Evolutionary conservation across 345 rosid genomes (phyloP), one percentile per base, ranked within the genome.

Genomic region (Luvunga scandens): DNA sequence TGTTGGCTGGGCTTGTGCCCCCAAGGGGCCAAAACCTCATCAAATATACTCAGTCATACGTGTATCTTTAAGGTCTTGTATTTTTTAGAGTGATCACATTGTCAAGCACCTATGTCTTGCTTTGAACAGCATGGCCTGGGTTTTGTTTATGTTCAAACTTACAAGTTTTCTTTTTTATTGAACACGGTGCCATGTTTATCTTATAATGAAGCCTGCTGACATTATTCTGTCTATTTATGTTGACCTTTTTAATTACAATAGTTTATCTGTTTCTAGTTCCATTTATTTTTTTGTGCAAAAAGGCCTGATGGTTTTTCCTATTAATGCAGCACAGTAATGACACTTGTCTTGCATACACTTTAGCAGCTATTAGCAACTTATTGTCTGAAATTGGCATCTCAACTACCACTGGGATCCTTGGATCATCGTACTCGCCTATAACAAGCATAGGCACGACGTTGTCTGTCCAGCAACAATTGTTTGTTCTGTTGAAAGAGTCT

Each of bases 261-360:
- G n/a, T 60, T 12, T 14, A 33, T 73, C 9, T 65, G 12, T 21
- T 59, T 6, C 42, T 30, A 77, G 33, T 68, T 69, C 31, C 12
- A 45, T 50, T 66, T 56, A 25, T 59, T 65, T 53, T 45, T 71
- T 65, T 50, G 4, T 64, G 14, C 24, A 31, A 14, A 24, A 30
- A 45, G 64, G 67, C 60, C 76, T 73, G 57, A 77, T 82, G 34
- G 50, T 70, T 79, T 83, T 78, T 19, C 22, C 18, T 38, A 62
- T 82, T 82, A 83, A 25, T 89, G 92, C 97, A 96, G 99, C 86
- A 86, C 81, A 87, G 92, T 79, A 90, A 94, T 82, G 99, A 94
- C 77, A 88, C 94, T 62, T 96, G 97, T 86, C 98, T 96, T 86
- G 98, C 98, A 56, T 96, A 96, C 84, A 91, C 98, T 60, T 81